Base-by-base conservation (phyloP, 148 eudicot species). In the Vaccinium darrowii region DNA sequence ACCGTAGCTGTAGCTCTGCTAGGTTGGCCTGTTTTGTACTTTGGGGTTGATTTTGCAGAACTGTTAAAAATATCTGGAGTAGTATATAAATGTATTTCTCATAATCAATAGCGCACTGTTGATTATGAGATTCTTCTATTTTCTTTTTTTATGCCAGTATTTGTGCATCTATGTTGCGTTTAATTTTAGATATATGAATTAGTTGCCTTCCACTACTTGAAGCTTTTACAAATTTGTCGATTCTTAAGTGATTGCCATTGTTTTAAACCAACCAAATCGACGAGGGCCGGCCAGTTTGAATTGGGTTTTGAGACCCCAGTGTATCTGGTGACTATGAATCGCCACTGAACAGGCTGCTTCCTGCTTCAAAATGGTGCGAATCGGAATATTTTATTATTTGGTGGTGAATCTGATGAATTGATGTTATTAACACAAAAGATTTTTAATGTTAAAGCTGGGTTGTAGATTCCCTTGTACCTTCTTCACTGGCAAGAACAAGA, bases 391-490 rank as follows among this genome's bases (percentile, higher is more conserved):
- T 63, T 63, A 63, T 63, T 25, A 63, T n/a, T n/a, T 23, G 1
- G 14, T 63, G 74, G 74, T 27, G 74, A 69, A 13, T 27, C 18
- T 25, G 39, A 12, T 3, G 16, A 25, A 27, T 65, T 13, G 23
- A 23, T 3, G 13, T 8, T 69, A 27, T 69, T 69, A 10, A 27
- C 36, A 3, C 74, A 69, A 27, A 11, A 11, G 74, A 12, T 69
- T 67, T 67, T 25, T n/a, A 69, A 12, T 27, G 39, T 25, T 3
- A 69, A 27, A 69, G 74, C 15, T 11, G 39, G 39, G 74, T 69
- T 69, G 74, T 69, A 69, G 74, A 12, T 69, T 6, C 74, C 74
- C 74, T 69, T 27, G 8, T 69, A 69, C 74, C 39, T 69, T 69
- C 39, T 69, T 69, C 74, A 69, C 74, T 69, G 39, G 74, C 74